Percentiles rank a stretch among this genome's conserved stretches.
Conservation (phyloP, 75 land plant species). For the Cunninghamia lanceolata region DNA sequence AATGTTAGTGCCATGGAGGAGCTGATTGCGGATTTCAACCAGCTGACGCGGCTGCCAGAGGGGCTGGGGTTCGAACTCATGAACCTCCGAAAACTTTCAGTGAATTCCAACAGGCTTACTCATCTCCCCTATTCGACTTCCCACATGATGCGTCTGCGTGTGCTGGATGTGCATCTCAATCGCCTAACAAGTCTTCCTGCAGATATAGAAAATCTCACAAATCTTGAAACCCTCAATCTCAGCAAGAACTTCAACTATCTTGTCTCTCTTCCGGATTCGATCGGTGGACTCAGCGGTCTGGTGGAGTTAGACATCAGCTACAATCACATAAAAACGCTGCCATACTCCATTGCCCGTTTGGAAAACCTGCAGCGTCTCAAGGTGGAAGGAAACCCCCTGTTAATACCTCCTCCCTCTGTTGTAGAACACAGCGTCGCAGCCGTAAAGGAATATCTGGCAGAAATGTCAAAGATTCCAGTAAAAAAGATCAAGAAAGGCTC, state of each 20-base stretch:
- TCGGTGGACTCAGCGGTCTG: conserved; percentile 61
- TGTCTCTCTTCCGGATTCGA: conserved; percentile 46
- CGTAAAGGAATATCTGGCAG: conserved; percentile 44
- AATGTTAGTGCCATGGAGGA: neutral
- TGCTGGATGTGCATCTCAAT: conserved; percentile 77
- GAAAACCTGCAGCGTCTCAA: conserved; percentile 52
- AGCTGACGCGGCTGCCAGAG: neutral
- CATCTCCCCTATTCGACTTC: conserved; percentile 66
- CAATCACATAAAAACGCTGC: conserved; percentile 54
- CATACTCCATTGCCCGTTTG: conserved; percentile 67
- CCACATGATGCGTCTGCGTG: conserved; percentile 53
- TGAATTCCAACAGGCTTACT: conserved; percentile 70
- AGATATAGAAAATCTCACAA: conserved; percentile 66
- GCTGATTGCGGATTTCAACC: conserved; percentile 9
- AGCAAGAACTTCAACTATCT: conserved; percentile 71
- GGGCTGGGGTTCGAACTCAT: conserved; percentile 5
- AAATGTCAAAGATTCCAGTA: neutral
- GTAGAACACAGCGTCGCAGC: conserved; percentile 55
- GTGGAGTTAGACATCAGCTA: conserved; percentile 53
- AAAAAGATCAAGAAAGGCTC: neutral
- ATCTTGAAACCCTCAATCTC: conserved; percentile 58
- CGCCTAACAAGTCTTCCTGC: conserved; percentile 64
- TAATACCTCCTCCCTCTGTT: conserved; percentile 61
- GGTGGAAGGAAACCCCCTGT: conserved; percentile 75
- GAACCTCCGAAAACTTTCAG: conserved; percentile 54